Percentiles rank a stretch among this genome's conserved stretches.
Conservation (phyloP, 2,329 filamentous ascomycete species). For the Esteya vermicola region DNA sequence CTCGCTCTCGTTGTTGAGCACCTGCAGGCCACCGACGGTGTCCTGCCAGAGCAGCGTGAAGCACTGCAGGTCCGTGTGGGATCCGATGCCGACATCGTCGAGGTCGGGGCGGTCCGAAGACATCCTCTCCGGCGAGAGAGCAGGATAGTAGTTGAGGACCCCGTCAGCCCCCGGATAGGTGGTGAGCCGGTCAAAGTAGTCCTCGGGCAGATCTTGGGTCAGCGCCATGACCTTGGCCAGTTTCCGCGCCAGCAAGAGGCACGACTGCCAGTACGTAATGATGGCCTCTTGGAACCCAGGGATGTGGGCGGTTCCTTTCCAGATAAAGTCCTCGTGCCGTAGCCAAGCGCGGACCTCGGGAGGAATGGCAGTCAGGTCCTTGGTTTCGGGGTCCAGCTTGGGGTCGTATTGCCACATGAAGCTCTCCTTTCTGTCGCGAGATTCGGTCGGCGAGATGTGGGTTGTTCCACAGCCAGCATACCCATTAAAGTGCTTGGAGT, state of each 20-base stretch:
- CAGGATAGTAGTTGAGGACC: slow-evolving; percentile 27
- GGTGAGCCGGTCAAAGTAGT: slow-evolving; percentile 39
- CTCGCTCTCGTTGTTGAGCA: slow-evolving; percentile 4
- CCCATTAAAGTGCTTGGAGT: slow-evolving; percentile 45
- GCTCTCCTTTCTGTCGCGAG: slow-evolving; percentile 34
- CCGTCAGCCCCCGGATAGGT: slow-evolving; percentile 32
- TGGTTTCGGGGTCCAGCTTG: slow-evolving; percentile 30
- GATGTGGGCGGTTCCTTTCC: slow-evolving; percentile 32
- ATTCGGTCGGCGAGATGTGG: slow-evolving; percentile 37
- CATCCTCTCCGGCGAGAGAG: slow-evolving; percentile 3
- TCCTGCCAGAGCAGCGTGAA: slow-evolving; percentile 9
- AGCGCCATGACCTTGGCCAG: slow-evolving; percentile 33
- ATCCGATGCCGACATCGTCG: slow-evolving; percentile 30
- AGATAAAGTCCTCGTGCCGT: slow-evolving; percentile 34
- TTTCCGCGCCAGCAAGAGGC: slow-evolving; percentile 31
- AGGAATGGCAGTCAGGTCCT: slow-evolving; percentile 25
- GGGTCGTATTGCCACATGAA: slow-evolving; percentile 39
- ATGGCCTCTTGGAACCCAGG: slow-evolving; percentile 32
- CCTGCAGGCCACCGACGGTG: slow-evolving; percentile 6
- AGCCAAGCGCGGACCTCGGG: slow-evolving; percentile 26
- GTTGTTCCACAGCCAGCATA: slow-evolving; percentile 36
- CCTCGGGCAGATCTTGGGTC: slow-evolving; percentile 35
- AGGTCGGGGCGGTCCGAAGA: slow-evolving; percentile 5
- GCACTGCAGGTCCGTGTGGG: slow-evolving; percentile 45
- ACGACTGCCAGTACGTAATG: slow-evolving; percentile 31